Conservation (phyloP, 2,329 filamentous ascomycete genomes). For the Pseudogymnoascus sp. region DNA sequence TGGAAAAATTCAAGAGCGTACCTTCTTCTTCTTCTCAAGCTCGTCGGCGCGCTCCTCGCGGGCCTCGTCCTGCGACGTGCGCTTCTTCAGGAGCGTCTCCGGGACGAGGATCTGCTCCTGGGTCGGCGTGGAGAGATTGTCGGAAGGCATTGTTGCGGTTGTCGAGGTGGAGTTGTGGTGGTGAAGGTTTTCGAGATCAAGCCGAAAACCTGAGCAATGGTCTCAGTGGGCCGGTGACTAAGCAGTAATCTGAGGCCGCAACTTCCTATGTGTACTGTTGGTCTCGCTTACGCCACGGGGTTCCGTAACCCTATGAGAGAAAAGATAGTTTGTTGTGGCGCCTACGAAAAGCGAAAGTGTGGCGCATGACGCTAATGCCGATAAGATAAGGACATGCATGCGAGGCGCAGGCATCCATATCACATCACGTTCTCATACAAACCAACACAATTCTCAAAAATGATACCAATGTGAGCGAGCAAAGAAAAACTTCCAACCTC, state of each 20-base stretch:
- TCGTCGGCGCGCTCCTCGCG: conserved; percentile 79
- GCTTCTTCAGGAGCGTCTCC: conserved; percentile 99
- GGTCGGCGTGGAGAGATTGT: conserved; percentile 60
- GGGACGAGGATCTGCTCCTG: conserved; percentile 94
- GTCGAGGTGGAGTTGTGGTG: conserved; percentile 33
- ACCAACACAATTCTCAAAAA: not conserved
- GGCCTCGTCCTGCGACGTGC: conserved; percentile 99
- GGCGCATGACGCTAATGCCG: conserved; percentile 9
- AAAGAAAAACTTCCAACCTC: not conserved
- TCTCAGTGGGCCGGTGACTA: conserved; percentile 9
- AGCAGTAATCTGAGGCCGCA: conserved; percentile 5
- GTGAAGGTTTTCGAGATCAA: conserved; percentile 11
- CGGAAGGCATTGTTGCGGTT: conserved; percentile 48
- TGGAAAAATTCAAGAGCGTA: conserved; percentile 34
- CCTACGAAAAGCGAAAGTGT: conserved; percentile 9
- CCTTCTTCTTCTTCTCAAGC: conserved; percentile 82
- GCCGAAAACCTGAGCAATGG: conserved; percentile 9
- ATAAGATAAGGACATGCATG: not conserved
- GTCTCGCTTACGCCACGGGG: conserved; percentile 9
- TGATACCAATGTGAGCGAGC: not conserved
- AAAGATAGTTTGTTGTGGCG: conserved; percentile 1
- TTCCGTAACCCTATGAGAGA: conserved; percentile 9
- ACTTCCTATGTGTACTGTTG: not conserved
- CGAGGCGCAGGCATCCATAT: not conserved
- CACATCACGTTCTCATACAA: not conserved